Evolutionary conservation across 805 yeast species (phyloP).

Genomic region (Saccharomyces mikatae): DNA sequence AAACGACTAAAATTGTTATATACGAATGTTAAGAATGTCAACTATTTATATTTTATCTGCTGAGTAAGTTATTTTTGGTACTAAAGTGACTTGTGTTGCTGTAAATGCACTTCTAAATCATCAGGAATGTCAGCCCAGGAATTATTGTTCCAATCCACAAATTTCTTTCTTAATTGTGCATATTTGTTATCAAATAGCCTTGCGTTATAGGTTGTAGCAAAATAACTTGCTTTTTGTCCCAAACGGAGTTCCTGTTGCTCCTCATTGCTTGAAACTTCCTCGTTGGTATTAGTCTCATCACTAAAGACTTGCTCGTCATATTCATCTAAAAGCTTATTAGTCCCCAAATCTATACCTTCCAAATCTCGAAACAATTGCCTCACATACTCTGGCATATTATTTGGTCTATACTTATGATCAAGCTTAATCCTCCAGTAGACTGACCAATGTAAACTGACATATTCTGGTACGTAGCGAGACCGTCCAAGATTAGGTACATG

Average conservation of each 20-base stretch:
- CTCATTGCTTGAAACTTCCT: neutral
- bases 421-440: slow-evolving; percentile 47
- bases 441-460: slow-evolving; percentile 54
- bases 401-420: slow-evolving; percentile 39
- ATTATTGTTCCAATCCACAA: slow-evolving; percentile 24
- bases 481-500: slow-evolving; percentile 53
- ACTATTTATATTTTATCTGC: neutral
- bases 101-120: slow-evolving; percentile 22
- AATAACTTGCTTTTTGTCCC: neutral
- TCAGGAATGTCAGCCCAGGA: slow-evolving; percentile 32
- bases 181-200: slow-evolving; percentile 6
- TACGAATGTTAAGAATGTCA: slow-evolving; percentile 1
- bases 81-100: slow-evolving; percentile 12
- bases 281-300: neutral
- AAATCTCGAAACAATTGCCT: slow-evolving; percentile 17
- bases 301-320: neutral
- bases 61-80: neutral
- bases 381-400: slow-evolving; percentile 36
- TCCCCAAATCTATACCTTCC: slow-evolving; percentile 7
- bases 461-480: slow-evolving; percentile 40
- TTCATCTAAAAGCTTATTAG: neutral
- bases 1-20: neutral
- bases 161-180: slow-evolving; percentile 8
- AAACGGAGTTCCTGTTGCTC: neutral
- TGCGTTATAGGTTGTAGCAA: neutral